Percentiles rank a stretch among this genome's conserved stretches.
phyloP scores from a whole-genome alignment of 148 eudicot genomes.

The Nepenthes mirabilis region DNA sequence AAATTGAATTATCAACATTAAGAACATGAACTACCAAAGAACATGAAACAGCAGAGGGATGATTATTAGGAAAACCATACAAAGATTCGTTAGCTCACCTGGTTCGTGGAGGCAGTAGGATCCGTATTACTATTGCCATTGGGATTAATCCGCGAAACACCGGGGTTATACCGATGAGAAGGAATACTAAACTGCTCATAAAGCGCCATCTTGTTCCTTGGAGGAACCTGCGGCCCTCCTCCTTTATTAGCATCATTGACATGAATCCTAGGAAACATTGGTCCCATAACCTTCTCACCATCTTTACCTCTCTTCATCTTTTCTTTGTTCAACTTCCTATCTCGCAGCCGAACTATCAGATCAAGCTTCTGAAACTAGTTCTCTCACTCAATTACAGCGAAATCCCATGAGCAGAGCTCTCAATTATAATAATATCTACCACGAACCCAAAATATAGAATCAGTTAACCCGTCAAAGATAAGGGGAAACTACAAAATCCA shows the following conservation, averaged over 20 bases:
- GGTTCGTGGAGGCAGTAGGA: conserved; percentile 35
- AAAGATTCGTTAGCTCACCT: conserved; percentile 18
- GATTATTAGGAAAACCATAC: background rate
- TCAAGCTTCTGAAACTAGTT: no score
- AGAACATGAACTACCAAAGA: no score
- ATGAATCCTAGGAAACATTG: conserved; percentile 90
- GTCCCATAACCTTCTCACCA: conserved; percentile 55
- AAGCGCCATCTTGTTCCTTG: conserved; percentile 95
- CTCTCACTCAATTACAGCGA: no score
- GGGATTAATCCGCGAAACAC: conserved; percentile 16
- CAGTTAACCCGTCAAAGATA: no score
- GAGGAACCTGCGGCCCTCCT: conserved; percentile 84
- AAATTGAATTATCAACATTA: no score
- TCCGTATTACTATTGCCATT: conserved; percentile 12
- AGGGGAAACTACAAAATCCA: no score
- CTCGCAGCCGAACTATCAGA: background rate
- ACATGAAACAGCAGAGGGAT: background rate
- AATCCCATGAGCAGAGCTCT: no score
- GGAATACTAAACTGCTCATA: conserved; percentile 83
- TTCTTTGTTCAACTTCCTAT: background rate
- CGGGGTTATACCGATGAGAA: conserved; percentile 46
- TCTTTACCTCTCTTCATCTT: conserved; percentile 70
- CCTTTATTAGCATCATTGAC: conserved; percentile 87
- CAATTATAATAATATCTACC: no score
- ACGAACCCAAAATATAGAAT: no score